Evolutionary conservation across 352 stramenopile genomes (phyloP).

Genomic region (Phytophthora capsici): DNA sequence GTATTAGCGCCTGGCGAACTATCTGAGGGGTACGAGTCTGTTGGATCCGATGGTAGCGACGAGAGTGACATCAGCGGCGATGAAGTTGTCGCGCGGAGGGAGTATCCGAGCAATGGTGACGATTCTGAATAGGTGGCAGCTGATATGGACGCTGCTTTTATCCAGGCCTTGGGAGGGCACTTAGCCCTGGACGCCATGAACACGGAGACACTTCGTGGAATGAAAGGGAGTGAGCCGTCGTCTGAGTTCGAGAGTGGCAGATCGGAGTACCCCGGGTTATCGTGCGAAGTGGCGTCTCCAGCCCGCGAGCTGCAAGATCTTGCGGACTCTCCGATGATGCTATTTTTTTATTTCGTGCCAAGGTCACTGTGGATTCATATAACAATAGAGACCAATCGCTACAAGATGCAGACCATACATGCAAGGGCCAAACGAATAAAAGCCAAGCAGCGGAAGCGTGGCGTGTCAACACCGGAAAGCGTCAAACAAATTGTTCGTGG

Average conservation of each 20-base stretch:
- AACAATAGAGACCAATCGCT: constrained; percentile 27
- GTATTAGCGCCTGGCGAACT: neutral
- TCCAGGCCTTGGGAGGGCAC: no score
- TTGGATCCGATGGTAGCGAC: neutral
- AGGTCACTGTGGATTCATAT: constrained; percentile 23
- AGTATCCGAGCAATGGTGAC: no score
- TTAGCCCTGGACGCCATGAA: neutral
- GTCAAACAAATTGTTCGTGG: neutral
- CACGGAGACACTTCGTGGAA: neutral
- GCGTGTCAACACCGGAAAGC: neutral
- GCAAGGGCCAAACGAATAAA: no score
- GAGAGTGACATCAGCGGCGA: neutral
- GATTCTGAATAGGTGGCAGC: no score
- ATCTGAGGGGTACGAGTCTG: neutral
- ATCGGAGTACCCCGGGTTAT: neutral
- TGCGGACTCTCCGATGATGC: neutral
- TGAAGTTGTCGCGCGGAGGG: neutral
- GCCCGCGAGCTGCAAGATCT: neutral
- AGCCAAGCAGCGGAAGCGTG: no score
- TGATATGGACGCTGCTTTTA: no score
- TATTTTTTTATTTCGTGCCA: constrained; percentile 35
- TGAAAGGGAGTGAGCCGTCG: neutral
- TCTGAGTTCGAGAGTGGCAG: no score
- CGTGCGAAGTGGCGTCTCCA: neutral
- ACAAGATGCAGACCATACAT: constrained; percentile 13